Evolutionary conservation across 2,329 filamentous ascomycete genomes (phyloP), one percentile per base, ranked within the genome.

Genomic region (Paecilomyces fulvus): DNA sequence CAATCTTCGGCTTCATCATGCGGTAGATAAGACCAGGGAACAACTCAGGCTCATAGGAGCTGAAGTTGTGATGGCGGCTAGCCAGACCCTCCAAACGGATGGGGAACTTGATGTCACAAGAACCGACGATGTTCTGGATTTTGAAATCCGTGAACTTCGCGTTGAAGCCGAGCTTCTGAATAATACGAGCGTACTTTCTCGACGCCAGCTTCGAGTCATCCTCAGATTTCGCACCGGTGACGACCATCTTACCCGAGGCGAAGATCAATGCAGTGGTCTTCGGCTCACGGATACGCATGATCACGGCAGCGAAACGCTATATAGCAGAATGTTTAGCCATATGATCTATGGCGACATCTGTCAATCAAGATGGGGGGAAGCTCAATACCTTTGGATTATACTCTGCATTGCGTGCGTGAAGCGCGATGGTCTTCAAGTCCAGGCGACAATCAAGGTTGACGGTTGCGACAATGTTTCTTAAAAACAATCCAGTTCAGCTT

Each of bases 1-100:
- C 92, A 65, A 97, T 96, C 85, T 97, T 97, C 20, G 94, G 94
- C 82, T 97, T 97, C 82, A 97, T 96, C 94, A 99, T 99, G 74
- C 94, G 91, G 79, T 99, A 99, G 78, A 99, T 99, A 54, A 99
- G 86, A 84, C 94, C 94, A 69, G 94, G 94, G 83, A 97, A 99
- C 73, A 99, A 76, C 73, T 99, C 94, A 64, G 94, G 94, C 76
- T 99, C 94, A 76, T 99, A 99, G 57, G 92, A 96, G 77, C 90
- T 95, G 85, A 97, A 99, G 79, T 96, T 96, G 82, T 97, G 92
- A 83, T 99, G 94, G 77, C 92, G 90, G 65, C 88, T 94, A 14
- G 94, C 94, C 72, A 99, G 80, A 77, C 94, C 94, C 74, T 97
- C 94, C 58, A 99, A 82, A 64, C 94, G 90, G 66, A 99, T 96